Percentiles rank a stretch among this genome's conserved stretches.
Conservation (phyloP, 441 rosid genomes). For the Lagerstroemia fauriei region DNA sequence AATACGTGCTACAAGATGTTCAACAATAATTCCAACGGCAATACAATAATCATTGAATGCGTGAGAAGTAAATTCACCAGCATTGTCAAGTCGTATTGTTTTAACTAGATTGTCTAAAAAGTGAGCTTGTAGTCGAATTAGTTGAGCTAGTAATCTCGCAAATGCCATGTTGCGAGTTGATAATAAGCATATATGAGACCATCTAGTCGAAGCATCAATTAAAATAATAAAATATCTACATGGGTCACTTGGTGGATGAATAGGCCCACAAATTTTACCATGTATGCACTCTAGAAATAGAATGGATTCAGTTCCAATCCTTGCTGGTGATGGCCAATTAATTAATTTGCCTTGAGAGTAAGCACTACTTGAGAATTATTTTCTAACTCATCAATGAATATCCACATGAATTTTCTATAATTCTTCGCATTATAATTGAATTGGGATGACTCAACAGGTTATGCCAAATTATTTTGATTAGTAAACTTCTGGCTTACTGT, state of each 20-base stretch:
- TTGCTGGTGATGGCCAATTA: not conserved
- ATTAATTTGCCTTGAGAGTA: not conserved
- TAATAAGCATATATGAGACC: no score
- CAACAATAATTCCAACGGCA: not conserved
- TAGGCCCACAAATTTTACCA: no score
- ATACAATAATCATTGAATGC: not conserved
- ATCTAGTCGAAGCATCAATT: no score
- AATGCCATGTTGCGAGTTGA: no score
- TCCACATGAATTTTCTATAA: not conserved
- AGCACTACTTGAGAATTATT: not conserved
- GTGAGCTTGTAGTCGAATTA: not conserved
- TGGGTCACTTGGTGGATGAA: no score
- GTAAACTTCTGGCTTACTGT: not conserved
- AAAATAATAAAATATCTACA: no score
- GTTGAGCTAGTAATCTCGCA: no score
- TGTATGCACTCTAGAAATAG: no score
- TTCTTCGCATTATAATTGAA: no score
- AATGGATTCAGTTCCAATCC: not conserved
- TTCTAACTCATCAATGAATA: slow-evolving; percentile 6
- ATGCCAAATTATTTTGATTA: not conserved
- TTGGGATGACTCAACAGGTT: not conserved
- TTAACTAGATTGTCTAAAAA: slow-evolving; percentile 3
- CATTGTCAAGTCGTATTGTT: not conserved
- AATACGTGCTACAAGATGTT: no score
- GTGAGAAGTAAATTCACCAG: not conserved